Conservation (phyloP, 192 early-diverging fungal species). For the Chytriomyces sp. region DNA sequence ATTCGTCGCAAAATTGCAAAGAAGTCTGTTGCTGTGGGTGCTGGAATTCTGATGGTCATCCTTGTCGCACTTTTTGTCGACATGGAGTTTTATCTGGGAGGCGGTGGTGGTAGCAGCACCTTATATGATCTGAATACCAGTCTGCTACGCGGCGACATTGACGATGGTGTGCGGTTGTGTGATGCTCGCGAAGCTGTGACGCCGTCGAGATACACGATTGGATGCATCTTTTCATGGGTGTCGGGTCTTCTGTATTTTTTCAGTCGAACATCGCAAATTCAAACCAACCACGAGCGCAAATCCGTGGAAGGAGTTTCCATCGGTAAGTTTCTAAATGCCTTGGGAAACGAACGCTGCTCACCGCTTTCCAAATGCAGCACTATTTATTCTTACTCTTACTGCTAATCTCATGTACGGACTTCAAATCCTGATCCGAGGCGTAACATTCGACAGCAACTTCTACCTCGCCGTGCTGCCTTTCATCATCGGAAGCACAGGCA, state of each 20-base stretch:
- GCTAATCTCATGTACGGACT: slow-evolving; percentile 11
- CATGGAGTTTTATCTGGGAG: not conserved
- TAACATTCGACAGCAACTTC: slow-evolving; percentile 10
- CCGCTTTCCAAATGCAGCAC: not conserved
- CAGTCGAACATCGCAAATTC: slow-evolving; percentile 25
- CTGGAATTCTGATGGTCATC: not conserved
- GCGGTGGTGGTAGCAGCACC: not conserved
- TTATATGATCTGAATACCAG: not conserved
- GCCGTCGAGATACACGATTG: not conserved
- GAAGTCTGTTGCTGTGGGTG: slow-evolving; percentile 3
- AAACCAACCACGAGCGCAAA: slow-evolving; percentile 46
- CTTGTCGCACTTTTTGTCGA: not conserved
- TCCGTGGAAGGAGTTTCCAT: slow-evolving; percentile 49
- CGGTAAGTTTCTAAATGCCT: slow-evolving; percentile 9
- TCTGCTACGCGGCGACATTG: not conserved
- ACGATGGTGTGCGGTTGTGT: not conserved
- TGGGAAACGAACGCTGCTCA: too few relatives aligned
- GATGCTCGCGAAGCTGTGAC: slow-evolving; percentile 20
- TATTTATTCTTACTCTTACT: slow-evolving; percentile 12
- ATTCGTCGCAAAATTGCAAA: not conserved
- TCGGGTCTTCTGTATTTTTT: slow-evolving; percentile 22
- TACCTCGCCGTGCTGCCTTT: slow-evolving; percentile 9
- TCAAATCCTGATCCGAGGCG: slow-evolving; percentile 18
- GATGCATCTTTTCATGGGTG: slow-evolving; percentile 18
- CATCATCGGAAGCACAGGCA: slow-evolving; percentile 14